Evolutionary conservation across 106 monocot species (phyloP).

Genomic region (Dendrobium chrysotoxum): DNA sequence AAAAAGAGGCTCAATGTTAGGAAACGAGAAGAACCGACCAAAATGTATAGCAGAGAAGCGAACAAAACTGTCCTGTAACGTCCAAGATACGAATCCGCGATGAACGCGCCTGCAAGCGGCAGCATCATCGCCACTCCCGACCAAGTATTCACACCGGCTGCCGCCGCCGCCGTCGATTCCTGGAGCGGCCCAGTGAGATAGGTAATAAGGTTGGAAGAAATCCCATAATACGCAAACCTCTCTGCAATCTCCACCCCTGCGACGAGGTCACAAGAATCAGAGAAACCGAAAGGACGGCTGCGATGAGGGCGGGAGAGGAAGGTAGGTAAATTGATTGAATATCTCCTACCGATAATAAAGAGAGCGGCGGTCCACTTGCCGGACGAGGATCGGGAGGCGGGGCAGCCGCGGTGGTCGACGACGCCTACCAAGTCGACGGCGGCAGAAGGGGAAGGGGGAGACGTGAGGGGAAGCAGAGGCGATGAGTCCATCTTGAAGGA

Average conservation of each 20-base stretch:
- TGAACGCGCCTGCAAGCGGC: slow-evolving; percentile 45
- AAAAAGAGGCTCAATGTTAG: not conserved
- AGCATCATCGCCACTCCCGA: slow-evolving; percentile 30
- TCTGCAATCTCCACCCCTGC: slow-evolving; percentile 54
- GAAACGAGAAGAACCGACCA: slow-evolving; percentile 12
- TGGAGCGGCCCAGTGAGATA: slow-evolving; percentile 52
- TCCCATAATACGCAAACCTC: slow-evolving; percentile 42
- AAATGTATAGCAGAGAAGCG: slow-evolving; percentile 36
- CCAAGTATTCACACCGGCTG: slow-evolving; percentile 41
- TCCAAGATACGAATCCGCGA: slow-evolving; percentile 50
- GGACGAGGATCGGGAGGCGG: slow-evolving; percentile 14
- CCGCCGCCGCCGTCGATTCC: slow-evolving; percentile 40
- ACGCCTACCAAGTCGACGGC: slow-evolving; percentile 2
- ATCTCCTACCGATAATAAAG: slow-evolving; percentile 32
- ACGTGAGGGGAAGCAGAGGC: not conserved
- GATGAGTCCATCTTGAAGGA: not conserved
- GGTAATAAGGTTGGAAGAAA: slow-evolving; percentile 43
- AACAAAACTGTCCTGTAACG: slow-evolving; percentile 35
- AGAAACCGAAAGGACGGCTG: not conserved
- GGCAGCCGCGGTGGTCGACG: slow-evolving; percentile 29
- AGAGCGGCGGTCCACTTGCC: slow-evolving; percentile 35
- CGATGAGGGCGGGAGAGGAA: too few relatives aligned
- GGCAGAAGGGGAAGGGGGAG: not conserved
- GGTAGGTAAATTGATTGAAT: not conserved
- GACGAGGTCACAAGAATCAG: not conserved